Evolutionary conservation across 768 basidiomycete genomes (phyloP).

Genomic region (Artomyces pyxidatus): DNA sequence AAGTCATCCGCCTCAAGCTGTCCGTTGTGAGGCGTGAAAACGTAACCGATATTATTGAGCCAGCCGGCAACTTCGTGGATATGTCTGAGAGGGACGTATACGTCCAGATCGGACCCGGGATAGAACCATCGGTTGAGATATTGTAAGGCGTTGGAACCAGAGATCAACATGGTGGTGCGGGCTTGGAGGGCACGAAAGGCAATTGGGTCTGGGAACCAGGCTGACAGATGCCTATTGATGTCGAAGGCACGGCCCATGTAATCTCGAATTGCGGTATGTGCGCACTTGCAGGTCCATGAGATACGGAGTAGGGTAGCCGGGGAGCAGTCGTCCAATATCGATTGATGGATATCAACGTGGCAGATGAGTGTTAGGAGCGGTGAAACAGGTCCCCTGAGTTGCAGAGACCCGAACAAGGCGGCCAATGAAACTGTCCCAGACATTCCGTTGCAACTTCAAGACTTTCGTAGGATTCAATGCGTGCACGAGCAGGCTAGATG

Average conservation of each 20-base stretch:
- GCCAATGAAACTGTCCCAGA: no score
- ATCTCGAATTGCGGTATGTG: conserved; percentile 8
- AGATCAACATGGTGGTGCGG: conserved; percentile 39
- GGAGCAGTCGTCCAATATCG: conserved; percentile 10
- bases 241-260: conserved; percentile 26
- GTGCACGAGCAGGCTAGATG: no score
- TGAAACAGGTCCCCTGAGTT: no score
- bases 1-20: conserved; percentile 10
- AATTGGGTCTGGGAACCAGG: conserved; percentile 28
- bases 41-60: conserved; percentile 27
- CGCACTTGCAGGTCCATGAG: conserved; percentile 8
- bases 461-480: no score
- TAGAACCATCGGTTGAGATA: conserved; percentile 39
- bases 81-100: conserved; percentile 33
- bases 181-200: conserved; percentile 37
- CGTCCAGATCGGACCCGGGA: conserved; percentile 40
- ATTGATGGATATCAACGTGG: conserved; percentile 10
- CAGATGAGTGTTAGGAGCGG: no score
- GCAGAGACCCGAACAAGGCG: no score
- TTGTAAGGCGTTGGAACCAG: conserved; percentile 46
- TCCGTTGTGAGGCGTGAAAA: conserved; percentile 15
- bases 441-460: no score
- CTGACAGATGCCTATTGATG: conserved; percentile 27
- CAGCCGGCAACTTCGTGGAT: conserved; percentile 28
- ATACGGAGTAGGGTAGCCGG: conserved; percentile 13